Evolutionary conservation across 2,329 filamentous ascomycete genomes (phyloP).

Genomic region (Claviceps maximensis): DNA sequence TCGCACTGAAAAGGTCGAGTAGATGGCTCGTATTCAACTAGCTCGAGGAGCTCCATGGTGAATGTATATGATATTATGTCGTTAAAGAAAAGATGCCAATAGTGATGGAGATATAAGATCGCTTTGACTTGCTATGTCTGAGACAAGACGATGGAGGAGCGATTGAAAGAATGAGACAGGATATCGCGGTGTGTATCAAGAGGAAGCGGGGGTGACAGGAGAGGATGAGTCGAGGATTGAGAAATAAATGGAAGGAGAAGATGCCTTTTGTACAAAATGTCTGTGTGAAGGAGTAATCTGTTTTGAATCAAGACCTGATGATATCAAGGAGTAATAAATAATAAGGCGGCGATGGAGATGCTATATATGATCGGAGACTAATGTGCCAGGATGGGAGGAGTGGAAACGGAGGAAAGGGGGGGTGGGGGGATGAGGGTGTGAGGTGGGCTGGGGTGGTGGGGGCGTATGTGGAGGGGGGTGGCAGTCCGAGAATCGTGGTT

Average conservation of each 20-base stretch:
- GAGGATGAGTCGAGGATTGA: not conserved
- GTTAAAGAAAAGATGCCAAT: not conserved
- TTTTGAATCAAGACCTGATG: slow-evolving; percentile 2
- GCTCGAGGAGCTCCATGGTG: slow-evolving; percentile 49
- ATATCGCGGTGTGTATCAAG: not conserved
- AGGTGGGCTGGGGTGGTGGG: not conserved
- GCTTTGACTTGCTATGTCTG: not conserved
- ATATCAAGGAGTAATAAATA: slow-evolving; percentile 1
- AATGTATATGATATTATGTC: not conserved
- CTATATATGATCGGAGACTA: slow-evolving; percentile 9
- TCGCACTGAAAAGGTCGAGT: slow-evolving; percentile 51
- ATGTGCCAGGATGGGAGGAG: slow-evolving; percentile 4
- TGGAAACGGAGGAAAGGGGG: not conserved
- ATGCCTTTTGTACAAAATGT: slow-evolving; percentile 1
- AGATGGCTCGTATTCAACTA: slow-evolving; percentile 50
- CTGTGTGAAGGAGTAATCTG: not conserved
- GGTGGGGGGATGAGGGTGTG: not conserved
- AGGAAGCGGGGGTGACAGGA: not conserved
- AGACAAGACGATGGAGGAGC: not conserved
- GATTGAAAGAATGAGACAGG: not conserved
- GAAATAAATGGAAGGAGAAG: not conserved
- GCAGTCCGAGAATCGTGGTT: not conserved
- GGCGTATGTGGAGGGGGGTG: not conserved
- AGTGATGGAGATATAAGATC: not conserved
- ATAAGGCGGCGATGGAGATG: slow-evolving; percentile 6